Conservation (phyloP, 129 eudicot genomes). For the Arctium lappa region DNA sequence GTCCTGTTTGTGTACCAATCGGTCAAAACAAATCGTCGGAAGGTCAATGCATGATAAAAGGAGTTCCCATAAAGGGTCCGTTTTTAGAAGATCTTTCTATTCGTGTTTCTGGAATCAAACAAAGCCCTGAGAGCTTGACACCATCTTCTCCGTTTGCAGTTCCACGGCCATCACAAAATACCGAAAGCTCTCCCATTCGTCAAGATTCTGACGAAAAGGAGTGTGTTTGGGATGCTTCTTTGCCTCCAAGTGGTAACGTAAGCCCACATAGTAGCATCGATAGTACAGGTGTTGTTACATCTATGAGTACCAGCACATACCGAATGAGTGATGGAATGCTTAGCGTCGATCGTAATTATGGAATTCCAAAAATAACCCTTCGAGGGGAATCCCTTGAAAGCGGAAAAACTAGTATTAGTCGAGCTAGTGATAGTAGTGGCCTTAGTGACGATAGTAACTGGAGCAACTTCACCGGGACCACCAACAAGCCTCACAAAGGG, state of each 20-base stretch:
- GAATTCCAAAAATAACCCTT: constrained; percentile 47
- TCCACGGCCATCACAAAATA: constrained; percentile 60
- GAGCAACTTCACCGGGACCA: constrained; percentile 81
- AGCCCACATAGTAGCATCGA: constrained; percentile 79
- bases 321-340: constrained; percentile 86
- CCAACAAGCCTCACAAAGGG: constrained; percentile 90
- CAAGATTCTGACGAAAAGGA: constrained; percentile 74
- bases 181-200: constrained; percentile 38
- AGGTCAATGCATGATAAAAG: constrained; percentile 39
- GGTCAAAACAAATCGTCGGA: constrained; percentile 47
- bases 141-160: constrained; percentile 49
- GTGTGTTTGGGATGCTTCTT: constrained; percentile 91
- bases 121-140: constrained; percentile 41
- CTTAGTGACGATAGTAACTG: constrained; percentile 91
- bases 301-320: constrained; percentile 72
- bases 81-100: constrained; percentile 69
- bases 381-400: constrained; percentile 78
- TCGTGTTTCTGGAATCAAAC: constrained; percentile 51
- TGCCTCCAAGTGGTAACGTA: constrained; percentile 89
- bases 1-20: constrained; percentile 70
- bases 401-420: constrained; percentile 73
- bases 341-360: constrained; percentile 54
- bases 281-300: constrained; percentile 60
- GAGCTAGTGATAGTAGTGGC: constrained; percentile 94
- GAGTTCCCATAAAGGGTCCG: constrained; percentile 60